phyloP scores from a whole-genome alignment of 2,329 filamentous ascomycete species.

The Mycosphaerella arachidis region DNA sequence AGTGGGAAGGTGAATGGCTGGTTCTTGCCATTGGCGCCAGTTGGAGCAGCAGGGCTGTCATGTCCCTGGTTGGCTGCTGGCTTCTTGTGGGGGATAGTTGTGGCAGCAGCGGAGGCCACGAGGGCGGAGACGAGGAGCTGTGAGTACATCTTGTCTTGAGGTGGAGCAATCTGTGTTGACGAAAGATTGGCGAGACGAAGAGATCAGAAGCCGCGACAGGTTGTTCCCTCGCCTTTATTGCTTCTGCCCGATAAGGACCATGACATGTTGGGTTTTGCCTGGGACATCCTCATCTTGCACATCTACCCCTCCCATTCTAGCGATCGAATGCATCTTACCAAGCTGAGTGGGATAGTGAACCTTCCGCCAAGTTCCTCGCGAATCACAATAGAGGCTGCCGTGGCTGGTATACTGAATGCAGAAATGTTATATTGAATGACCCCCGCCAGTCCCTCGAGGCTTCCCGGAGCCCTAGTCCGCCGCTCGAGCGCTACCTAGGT shows the following conservation, averaged over 20 bases:
- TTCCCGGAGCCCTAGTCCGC: too few species aligned
- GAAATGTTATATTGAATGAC: neutral
- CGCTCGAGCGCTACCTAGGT: too few species aligned
- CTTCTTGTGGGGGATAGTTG: neutral
- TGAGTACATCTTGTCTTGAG: slow-evolving; percentile 2
- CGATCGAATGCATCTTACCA: neutral
- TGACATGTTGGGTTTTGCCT: neutral
- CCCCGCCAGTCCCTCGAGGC: too few species aligned
- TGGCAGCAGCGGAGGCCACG: neutral
- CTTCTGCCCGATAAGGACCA: neutral
- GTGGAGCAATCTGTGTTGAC: neutral
- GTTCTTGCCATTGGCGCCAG: neutral
- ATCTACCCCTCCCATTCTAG: neutral
- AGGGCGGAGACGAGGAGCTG: slow-evolving; percentile 5
- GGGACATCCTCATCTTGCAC: neutral
- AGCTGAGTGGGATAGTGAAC: neutral
- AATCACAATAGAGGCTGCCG: neutral
- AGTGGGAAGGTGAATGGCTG: slow-evolving; percentile 37
- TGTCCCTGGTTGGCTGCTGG: neutral
- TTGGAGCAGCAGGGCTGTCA: neutral
- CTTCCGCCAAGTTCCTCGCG: neutral
- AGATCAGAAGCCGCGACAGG: neutral
- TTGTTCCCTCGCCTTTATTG: neutral
- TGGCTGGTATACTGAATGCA: neutral
- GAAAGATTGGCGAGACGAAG: neutral